These are phyloP conservation scores for Entomortierella chlamydospora DNA, from an alignment of 192 early-diverging fungal genomes.

Conservation along the genomic window DNA sequence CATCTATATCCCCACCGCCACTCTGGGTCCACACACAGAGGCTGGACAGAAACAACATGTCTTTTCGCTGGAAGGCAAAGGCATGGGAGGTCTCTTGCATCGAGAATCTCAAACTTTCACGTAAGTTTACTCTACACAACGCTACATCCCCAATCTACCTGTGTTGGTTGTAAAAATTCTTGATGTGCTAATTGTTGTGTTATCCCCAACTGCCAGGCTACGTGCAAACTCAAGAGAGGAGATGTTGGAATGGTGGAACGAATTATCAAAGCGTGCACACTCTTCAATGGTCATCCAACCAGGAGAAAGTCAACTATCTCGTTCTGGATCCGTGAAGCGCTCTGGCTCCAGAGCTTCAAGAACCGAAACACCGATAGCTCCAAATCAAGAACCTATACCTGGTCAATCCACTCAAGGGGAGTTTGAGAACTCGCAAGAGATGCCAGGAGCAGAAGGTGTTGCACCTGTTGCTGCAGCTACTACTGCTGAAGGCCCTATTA, in stretches of 20 bases:
- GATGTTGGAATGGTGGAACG: conserved; percentile 42
- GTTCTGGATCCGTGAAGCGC: conserved; percentile 5
- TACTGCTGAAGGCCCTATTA: no score
- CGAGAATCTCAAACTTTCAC: conserved; percentile 41
- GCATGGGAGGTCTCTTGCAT: conserved; percentile 42
- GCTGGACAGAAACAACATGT: conserved; percentile 32
- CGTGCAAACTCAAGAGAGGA: conserved; percentile 46
- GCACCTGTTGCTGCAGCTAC: neutral
- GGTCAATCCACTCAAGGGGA: neutral
- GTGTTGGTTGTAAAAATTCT: no score
- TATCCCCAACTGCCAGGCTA: conserved; percentile 6
- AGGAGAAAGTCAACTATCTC: conserved; percentile 15
- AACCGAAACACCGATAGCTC: neutral
- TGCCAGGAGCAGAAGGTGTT: no score
- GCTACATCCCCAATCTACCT: no score
- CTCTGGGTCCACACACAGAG: conserved; percentile 34
- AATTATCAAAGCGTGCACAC: conserved; percentile 31
- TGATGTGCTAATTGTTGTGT: no score
- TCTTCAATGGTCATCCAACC: conserved; percentile 18
- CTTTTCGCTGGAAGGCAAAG: conserved; percentile 46
- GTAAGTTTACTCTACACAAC: no score
- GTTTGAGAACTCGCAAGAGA: neutral
- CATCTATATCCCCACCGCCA: conserved; percentile 55
- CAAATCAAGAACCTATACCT: neutral
- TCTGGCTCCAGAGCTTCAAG: neutral